Percentiles rank a stretch among this genome's conserved stretches.
Conservation (phyloP, 2,329 filamentous ascomycete genomes). For the Exophiala sideris region DNA sequence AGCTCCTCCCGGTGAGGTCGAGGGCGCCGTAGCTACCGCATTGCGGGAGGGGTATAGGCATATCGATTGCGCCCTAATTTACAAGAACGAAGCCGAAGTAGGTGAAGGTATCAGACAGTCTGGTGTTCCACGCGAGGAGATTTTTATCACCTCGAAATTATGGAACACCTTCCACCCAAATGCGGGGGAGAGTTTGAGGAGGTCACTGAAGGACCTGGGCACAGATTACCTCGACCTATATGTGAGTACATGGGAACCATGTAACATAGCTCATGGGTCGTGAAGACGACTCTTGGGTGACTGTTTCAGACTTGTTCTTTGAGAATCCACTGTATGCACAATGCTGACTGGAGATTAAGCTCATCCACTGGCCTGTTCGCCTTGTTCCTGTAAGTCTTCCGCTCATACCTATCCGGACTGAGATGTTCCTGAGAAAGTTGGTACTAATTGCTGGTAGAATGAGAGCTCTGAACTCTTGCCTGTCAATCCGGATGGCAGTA, state of each 20-base stretch:
- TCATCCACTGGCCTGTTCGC: constrained; percentile 42
- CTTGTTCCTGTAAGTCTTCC: constrained; percentile 11
- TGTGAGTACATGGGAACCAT: constrained; percentile 39
- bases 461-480: constrained; percentile 21
- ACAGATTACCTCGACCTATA: constrained; percentile 67
- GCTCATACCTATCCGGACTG: neutral
- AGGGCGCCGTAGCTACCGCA: constrained; percentile 45
- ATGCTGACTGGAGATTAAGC: constrained; percentile 7
- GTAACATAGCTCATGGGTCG: constrained; percentile 38
- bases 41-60: constrained; percentile 52
- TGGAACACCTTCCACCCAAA: constrained; percentile 55
- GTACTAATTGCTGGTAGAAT: constrained; percentile 14
- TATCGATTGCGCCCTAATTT: constrained; percentile 55
- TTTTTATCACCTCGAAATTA: constrained; percentile 82
- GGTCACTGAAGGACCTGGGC: constrained; percentile 59
- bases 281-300: constrained; percentile 9
- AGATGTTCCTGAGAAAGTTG: constrained; percentile 26
- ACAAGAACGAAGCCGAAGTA: constrained; percentile 73
- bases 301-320: constrained; percentile 46
- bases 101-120: constrained; percentile 72
- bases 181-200: constrained; percentile 47
- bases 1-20: constrained; percentile 50
- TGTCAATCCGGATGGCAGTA: constrained; percentile 8
- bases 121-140: constrained; percentile 70
- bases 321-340: neutral